A percentile compares a stretch with the other conserved stretches of the same genome.
These are phyloP conservation scores for Proteromonas lacertae DNA, from an alignment of 352 stramenopile genomes.

Conservation along the genomic window DNA sequence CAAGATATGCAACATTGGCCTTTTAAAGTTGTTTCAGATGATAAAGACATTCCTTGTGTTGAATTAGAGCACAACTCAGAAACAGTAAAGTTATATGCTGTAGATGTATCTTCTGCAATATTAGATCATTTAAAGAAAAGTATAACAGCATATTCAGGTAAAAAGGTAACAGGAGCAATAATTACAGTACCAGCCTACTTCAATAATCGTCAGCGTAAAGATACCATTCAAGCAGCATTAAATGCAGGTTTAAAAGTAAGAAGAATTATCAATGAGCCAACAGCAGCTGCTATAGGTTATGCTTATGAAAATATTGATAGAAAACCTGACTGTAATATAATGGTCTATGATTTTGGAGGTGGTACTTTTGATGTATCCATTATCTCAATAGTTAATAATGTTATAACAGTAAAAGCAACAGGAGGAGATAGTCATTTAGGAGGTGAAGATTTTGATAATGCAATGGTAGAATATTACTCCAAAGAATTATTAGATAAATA, in stretches of 20 bases:
- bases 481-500: too few species aligned
- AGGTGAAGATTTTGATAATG: conserved; percentile 26
- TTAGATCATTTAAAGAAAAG: conserved; percentile 35
- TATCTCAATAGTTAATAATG: conserved; percentile 15
- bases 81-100: conserved; percentile 30
- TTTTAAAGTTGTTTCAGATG: conserved; percentile 30
- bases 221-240: conserved; percentile 11
- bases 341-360: conserved; percentile 27
- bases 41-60: conserved; percentile 30
- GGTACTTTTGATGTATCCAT: conserved; percentile 29
- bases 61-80: conserved; percentile 36
- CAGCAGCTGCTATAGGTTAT: conserved; percentile 11
- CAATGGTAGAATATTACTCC: conserved; percentile 22
- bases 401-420: conserved; percentile 22
- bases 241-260: conserved; percentile 10
- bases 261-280: conserved; percentile 15
- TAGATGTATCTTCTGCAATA: conserved; percentile 43
- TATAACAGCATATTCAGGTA: conserved; percentile 23
- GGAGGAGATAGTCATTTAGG: conserved; percentile 24
- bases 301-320: background rate
- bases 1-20: conserved; percentile 28
- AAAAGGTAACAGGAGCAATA: conserved; percentile 18
- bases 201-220: conserved; percentile 13
- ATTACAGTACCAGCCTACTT: conserved; percentile 16
- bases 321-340: conserved; percentile 10